Conservation (phyloP, 2,329 filamentous ascomycete species). For the Pseudopithomyces chartarum region DNA sequence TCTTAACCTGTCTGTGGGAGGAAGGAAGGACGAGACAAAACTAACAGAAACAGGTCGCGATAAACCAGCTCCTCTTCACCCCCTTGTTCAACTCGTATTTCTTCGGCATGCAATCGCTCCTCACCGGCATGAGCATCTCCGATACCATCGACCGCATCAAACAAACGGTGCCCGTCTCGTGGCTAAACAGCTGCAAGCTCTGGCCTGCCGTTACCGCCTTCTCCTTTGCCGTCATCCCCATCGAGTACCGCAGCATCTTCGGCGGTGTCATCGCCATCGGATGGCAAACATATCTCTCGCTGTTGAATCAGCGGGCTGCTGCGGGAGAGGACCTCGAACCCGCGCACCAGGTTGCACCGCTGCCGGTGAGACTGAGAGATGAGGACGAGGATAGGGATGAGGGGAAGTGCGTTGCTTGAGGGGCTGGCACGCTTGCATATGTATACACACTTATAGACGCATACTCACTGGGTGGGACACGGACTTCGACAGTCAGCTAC, state of each 20-base stretch:
- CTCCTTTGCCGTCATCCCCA: slow-evolving; percentile 80
- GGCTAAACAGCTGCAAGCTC: slow-evolving; percentile 80
- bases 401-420: slow-evolving; percentile 25
- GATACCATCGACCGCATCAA: slow-evolving; percentile 73
- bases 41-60: slow-evolving; percentile 56
- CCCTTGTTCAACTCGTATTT: slow-evolving; percentile 63
- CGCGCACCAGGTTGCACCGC: slow-evolving; percentile 1
- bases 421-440: background rate
- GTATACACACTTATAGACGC: no score
- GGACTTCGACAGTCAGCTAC: background rate
- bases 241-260: slow-evolving; percentile 81
- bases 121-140: slow-evolving; percentile 63
- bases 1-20: background rate
- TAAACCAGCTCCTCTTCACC: slow-evolving; percentile 83
- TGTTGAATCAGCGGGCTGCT: slow-evolving; percentile 76
- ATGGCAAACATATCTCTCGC: slow-evolving; percentile 91
- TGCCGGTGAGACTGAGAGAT: slow-evolving; percentile 2
- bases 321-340: slow-evolving; percentile 51
- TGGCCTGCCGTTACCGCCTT: slow-evolving; percentile 90
- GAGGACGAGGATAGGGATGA: slow-evolving; percentile 9
- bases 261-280: slow-evolving; percentile 77
- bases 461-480: background rate
- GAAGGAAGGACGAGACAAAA: background rate
- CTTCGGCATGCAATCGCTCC: slow-evolving; percentile 56
- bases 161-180: slow-evolving; percentile 75